Conservation (phyloP, 2,329 filamentous ascomycete genomes). For the Cordyceps cicadae region DNA sequence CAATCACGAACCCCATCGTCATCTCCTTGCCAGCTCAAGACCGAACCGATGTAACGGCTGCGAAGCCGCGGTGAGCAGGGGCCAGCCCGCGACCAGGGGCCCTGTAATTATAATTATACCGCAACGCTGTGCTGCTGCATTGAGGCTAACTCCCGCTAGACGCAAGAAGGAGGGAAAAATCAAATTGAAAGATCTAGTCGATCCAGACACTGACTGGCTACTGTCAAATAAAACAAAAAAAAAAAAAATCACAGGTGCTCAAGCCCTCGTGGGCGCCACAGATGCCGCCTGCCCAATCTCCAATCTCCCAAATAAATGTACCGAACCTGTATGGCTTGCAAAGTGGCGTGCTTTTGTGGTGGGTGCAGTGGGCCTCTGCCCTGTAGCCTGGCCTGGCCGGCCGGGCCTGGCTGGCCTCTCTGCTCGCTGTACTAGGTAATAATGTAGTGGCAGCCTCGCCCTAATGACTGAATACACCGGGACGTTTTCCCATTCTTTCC, state of each 20-base stretch:
- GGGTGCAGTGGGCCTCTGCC: too few relatives aligned
- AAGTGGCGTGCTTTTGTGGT: too few relatives aligned
- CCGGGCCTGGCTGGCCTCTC: too few relatives aligned
- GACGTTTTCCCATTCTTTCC: too few relatives aligned
- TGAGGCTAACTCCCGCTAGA: neutral
- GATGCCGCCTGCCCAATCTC: neutral
- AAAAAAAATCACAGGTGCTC: neutral
- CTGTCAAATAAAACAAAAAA: neutral
- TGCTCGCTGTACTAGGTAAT: too few relatives aligned
- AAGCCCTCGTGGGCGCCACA: neutral
- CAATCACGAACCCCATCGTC: too few relatives aligned
- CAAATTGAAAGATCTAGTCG: neutral
- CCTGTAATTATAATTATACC: neutral
- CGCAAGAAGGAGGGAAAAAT: neutral
- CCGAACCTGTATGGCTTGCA: too few relatives aligned
- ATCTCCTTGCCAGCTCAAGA: too few relatives aligned
- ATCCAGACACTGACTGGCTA: neutral
- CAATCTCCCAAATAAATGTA: too few relatives aligned
- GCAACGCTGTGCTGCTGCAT: neutral
- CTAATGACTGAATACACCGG: too few relatives aligned
- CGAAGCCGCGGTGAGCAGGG: neutral
- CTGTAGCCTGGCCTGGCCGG: too few relatives aligned
- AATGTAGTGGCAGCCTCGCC: too few relatives aligned
- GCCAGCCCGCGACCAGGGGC: neutral
- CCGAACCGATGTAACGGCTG: neutral